Conservation (phyloP, 1,284 basidiomycete genomes). For the Cutaneotrichosporon cavernicola region DNA sequence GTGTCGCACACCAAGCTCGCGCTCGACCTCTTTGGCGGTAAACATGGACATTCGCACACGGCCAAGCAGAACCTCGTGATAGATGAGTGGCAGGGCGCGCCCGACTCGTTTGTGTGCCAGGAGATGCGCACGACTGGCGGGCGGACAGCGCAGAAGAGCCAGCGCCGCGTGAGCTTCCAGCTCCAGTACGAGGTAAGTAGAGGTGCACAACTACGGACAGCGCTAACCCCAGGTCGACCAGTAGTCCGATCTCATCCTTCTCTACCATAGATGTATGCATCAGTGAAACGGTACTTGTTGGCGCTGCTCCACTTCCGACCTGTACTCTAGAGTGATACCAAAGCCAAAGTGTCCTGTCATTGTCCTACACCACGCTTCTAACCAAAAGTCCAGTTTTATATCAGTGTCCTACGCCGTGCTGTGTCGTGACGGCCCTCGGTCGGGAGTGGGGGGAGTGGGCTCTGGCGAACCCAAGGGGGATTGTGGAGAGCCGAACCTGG, state of each 20-base stretch:
- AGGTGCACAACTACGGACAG: background rate
- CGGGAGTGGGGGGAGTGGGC: background rate
- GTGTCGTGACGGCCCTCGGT: background rate
- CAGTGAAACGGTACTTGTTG: background rate
- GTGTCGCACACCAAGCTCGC: constrained; percentile 91
- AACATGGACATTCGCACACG: constrained; percentile 39
- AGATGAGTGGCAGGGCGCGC: constrained; percentile 90
- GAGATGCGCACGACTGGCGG: constrained; percentile 91
- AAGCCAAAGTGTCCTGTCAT: background rate
- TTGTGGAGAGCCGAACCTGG: background rate
- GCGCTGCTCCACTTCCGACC: too few relatives aligned
- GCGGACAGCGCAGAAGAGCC: constrained; percentile 84
- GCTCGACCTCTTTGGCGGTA: constrained; percentile 79
- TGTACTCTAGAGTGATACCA: background rate
- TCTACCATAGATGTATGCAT: background rate
- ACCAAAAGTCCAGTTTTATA: background rate
- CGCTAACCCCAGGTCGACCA: background rate
- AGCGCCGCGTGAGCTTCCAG: constrained; percentile 79
- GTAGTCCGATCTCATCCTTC: background rate
- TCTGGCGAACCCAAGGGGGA: background rate
- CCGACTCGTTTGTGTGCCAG: constrained; percentile 93
- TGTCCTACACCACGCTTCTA: background rate
- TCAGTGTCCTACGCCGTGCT: constrained; percentile 3
- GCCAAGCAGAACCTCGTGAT: constrained; percentile 68
- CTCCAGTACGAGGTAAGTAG: constrained; percentile 60